Evolutionary conservation across 225 moss, liverwort and hornwort species (phyloP).

Genomic region (Bryum argenteum): DNA sequence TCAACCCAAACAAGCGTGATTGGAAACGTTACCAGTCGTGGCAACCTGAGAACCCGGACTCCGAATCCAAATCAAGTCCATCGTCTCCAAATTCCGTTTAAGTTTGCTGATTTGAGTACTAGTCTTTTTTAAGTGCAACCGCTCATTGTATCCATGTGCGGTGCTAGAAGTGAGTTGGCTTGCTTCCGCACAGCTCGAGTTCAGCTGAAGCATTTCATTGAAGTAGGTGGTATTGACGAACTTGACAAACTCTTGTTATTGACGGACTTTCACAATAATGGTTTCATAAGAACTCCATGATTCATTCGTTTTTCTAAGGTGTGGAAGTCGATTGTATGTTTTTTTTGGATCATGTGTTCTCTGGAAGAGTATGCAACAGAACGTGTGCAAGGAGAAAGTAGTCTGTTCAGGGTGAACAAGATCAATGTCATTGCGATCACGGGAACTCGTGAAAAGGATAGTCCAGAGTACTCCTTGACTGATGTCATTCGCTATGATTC

Average conservation of each 20-base stretch:
- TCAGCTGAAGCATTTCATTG: background rate
- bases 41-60: constrained; percentile 58
- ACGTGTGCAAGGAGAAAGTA: too few species aligned
- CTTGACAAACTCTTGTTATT: constrained; percentile 5
- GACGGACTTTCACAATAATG: constrained; percentile 21
- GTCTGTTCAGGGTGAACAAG: too few species aligned
- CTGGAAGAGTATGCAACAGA: too few species aligned
- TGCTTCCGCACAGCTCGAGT: constrained; percentile 19
- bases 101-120: constrained; percentile 1
- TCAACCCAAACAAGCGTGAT: constrained; percentile 76
- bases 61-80: constrained; percentile 38
- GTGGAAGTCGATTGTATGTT: background rate
- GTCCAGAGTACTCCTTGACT: too few species aligned
- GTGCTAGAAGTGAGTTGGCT: constrained; percentile 13
- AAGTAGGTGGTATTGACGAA: constrained; percentile 17
- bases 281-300: constrained; percentile 5
- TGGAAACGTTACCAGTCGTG: constrained; percentile 90
- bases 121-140: background rate
- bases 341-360: too few species aligned
- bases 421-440: too few species aligned
- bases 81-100: constrained; percentile 39
- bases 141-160: background rate
- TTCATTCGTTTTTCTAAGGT: background rate
- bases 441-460: too few species aligned
- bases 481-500: too few species aligned